Evolutionary conservation across 352 stramenopile genomes (phyloP), one percentile per base, ranked within the genome.

Genomic region (Phytophthora europaea): DNA sequence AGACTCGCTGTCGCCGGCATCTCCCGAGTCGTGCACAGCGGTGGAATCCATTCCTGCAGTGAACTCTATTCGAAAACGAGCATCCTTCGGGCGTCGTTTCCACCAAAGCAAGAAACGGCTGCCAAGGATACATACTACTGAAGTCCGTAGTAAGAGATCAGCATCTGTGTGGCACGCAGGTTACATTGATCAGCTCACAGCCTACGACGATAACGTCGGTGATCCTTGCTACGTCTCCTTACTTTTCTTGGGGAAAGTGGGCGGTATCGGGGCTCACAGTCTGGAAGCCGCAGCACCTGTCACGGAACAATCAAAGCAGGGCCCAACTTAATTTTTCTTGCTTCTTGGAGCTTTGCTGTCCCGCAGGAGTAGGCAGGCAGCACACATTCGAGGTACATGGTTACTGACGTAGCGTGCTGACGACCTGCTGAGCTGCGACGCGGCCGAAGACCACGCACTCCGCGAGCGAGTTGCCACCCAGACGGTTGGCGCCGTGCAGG

Each of bases 381-480:
- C 58, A 59, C 61, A 67, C 12, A 38, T 57, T 38, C 57, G 67
- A 72, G 38, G 28, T 64, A 65, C 67, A 65, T 62, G 33, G 63
- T 78, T 74, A 78, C 65, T 73, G 71, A 71, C 71, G 56, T 63
- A 83, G 58, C 61, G 80, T 74, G 31, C 68, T 73, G 22, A 83
- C 76, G 3, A 78, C 83, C 51, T 85, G 66, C 56, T 89, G 82
- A 16, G 78, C 93, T 13, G 91, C 90, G 20, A 97, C 80, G 58
- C 93, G 87, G 6, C 94, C 94, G 69, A 98, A 98, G 16, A 98
- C 94, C 40, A 98, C 93, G 65, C 94, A 98, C 61, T 98, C 94
- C 3, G 97, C 86, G 20, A 98, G 83, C 61, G 87, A 94, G 72
- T 97, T 98, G 48, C 93, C 93, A 31, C 89, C 93, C 10, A 98